A percentile compares a stretch with the other conserved stretches of the same genome.
These are phyloP conservation scores for Clonostachys byssicola DNA, from an alignment of 2,329 filamentous ascomycete genomes.

Conservation along the genomic window DNA sequence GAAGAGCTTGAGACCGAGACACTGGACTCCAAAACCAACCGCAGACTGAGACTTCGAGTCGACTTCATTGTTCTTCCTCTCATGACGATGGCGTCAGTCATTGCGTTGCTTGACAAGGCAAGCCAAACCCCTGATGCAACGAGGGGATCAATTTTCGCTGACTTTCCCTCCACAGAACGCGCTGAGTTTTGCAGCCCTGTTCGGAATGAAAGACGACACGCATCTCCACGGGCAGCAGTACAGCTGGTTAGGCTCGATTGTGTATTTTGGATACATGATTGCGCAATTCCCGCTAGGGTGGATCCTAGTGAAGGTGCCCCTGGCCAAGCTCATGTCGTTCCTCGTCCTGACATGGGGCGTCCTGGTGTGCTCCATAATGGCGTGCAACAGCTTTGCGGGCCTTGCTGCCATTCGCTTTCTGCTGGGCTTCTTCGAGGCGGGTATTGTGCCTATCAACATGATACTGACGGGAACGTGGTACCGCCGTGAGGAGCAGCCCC, in stretches of 20 bases:
- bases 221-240: no score
- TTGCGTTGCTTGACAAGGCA: not conserved
- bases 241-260: not conserved
- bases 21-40: not conserved
- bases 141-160: no score
- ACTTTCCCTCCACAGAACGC: no score
- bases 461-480: constrained; percentile 25
- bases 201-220: no score
- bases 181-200: no score
- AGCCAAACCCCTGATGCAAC: no score
- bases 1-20: no score
- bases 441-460: constrained; percentile 16
- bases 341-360: constrained; percentile 13
- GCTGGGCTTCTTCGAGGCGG: constrained; percentile 20
- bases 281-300: constrained; percentile 4
- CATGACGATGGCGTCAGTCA: not conserved
- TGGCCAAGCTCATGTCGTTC: constrained; percentile 11
- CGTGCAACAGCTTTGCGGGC: constrained; percentile 13
- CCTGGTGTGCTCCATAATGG: constrained; percentile 13
- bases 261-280: not conserved
- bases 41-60: not conserved
- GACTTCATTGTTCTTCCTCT: not conserved
- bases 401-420: constrained; percentile 18
- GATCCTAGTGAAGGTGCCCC: constrained; percentile 10
- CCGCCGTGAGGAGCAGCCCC: constrained; percentile 18